phyloP scores from a whole-genome alignment of 768 basidiomycete species.

The Psilocybe cyanescens region DNA sequence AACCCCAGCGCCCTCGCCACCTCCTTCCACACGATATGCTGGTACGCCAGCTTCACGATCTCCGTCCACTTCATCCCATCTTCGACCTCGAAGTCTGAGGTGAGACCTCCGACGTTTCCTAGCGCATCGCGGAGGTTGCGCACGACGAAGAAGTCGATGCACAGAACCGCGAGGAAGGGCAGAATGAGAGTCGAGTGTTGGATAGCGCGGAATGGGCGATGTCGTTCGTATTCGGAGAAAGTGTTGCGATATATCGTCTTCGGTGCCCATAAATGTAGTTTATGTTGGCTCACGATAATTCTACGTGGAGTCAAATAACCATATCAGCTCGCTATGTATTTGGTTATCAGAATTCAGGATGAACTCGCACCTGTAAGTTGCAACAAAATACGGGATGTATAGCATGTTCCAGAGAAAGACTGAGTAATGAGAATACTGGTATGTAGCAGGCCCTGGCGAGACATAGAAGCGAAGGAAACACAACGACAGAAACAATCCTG shows the following conservation, averaged over 20 bases:
- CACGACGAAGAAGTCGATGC: conserved; percentile 6
- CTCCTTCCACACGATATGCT: conserved; percentile 9
- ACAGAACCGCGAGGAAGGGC: conserved; percentile 9
- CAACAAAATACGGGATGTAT: conserved; percentile 10
- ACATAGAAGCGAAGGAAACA: conserved; percentile 13
- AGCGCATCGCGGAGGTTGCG: not conserved
- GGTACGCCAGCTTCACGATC: not conserved
- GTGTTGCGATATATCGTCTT: conserved; percentile 9
- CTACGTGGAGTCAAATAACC: not conserved
- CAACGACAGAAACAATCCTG: conserved; percentile 4
- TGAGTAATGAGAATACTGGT: not conserved
- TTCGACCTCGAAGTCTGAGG: conserved; percentile 5
- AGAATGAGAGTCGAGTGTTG: conserved; percentile 9
- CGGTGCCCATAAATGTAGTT: conserved; percentile 8
- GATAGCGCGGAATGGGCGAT: conserved; percentile 4
- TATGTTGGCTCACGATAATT: conserved; percentile 15
- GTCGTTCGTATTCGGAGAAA: conserved; percentile 17
- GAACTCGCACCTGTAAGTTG: conserved; percentile 12
- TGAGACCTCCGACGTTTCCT: conserved; percentile 1
- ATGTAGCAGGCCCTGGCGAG: conserved; percentile 8
- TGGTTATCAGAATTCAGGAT: not conserved
- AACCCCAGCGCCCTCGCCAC: not conserved
- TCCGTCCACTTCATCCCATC: too few relatives aligned
- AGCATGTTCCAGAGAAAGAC: conserved; percentile 11
- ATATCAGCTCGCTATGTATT: not conserved